These are phyloP conservation scores for Penicillium chermesinum DNA, from an alignment of 495 filamentous ascomycete genomes.

Conservation along the genomic window DNA sequence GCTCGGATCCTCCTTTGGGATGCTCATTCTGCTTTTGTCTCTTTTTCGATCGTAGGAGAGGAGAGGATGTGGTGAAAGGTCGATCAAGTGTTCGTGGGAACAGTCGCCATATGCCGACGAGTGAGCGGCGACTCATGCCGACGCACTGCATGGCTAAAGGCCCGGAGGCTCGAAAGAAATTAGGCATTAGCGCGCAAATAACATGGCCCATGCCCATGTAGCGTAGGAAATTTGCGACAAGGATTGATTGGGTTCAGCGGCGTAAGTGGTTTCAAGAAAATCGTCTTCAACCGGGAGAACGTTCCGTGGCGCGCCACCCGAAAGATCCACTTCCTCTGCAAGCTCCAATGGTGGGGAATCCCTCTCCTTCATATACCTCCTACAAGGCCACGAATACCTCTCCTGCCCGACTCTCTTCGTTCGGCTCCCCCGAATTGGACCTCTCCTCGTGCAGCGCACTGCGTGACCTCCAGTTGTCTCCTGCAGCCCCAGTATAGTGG, in stretches of 20 bases:
- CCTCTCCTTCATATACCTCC: constrained; percentile 28
- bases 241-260: background rate
- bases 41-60: constrained; percentile 23
- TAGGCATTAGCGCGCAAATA: background rate
- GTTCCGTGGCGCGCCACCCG: constrained; percentile 23
- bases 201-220: background rate
- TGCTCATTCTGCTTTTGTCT: constrained; percentile 5
- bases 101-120: constrained; percentile 30
- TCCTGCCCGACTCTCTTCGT: constrained; percentile 2
- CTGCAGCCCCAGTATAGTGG: constrained; percentile 16
- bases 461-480: background rate
- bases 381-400: constrained; percentile 9
- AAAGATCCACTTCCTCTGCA: constrained; percentile 22
- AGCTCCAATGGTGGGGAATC: constrained; percentile 32
- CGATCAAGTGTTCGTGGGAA: constrained; percentile 20
- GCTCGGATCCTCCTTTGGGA: background rate
- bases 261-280: constrained; percentile 9
- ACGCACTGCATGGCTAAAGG: constrained; percentile 33
- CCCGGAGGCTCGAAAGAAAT: background rate
- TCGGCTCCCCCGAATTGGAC: background rate
- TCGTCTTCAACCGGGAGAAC: constrained; percentile 20
- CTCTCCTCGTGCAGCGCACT: background rate
- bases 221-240: background rate
- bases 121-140: constrained; percentile 29
- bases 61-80: constrained; percentile 30